A percentile compares a stretch with the other conserved stretches of the same genome.
phyloP scores from a whole-genome alignment of 1,284 basidiomycete genomes.

The Microbotryomycetes sp. region DNA sequence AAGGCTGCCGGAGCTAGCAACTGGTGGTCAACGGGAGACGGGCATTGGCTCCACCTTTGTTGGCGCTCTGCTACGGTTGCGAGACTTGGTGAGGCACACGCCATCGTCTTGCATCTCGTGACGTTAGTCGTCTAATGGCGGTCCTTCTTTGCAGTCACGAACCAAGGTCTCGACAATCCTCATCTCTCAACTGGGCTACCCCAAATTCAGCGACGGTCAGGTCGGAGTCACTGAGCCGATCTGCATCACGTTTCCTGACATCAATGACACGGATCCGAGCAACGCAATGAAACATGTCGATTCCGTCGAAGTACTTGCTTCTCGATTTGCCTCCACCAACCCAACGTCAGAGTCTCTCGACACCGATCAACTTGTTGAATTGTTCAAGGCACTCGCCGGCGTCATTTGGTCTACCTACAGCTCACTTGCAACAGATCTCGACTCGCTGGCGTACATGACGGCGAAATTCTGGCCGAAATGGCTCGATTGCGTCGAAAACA shows the following conservation, averaged over 20 bases:
- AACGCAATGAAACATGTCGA: not conserved
- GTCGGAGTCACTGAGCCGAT: not conserved
- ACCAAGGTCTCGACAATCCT: conserved; percentile 17
- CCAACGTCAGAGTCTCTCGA: not conserved
- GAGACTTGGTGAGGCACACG: conserved; percentile 13
- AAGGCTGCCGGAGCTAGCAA: conserved; percentile 17
- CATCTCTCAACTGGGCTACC: conserved; percentile 17
- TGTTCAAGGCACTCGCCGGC: conserved; percentile 19
- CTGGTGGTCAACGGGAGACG: conserved; percentile 17
- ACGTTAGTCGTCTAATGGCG: not conserved
- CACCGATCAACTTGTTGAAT: not conserved
- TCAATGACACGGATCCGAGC: not conserved
- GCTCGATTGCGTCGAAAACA: conserved; percentile 10
- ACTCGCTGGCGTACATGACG: conserved; percentile 14
- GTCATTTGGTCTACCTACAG: conserved; percentile 13
- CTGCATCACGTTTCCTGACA: not conserved
- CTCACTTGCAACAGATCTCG: conserved; percentile 7
- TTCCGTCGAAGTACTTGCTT: conserved; percentile 2
- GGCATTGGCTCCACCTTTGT: conserved; percentile 29
- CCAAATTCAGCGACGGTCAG: conserved; percentile 21
- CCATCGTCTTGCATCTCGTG: not conserved
- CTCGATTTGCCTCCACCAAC: conserved; percentile 14
- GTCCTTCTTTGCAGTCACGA: not conserved
- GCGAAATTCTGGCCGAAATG: conserved; percentile 25
- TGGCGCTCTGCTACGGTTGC: conserved; percentile 17